These are phyloP conservation scores for Pisolithus tinctorius DNA, from an alignment of 768 basidiomycete species.

Conservation along the genomic window DNA sequence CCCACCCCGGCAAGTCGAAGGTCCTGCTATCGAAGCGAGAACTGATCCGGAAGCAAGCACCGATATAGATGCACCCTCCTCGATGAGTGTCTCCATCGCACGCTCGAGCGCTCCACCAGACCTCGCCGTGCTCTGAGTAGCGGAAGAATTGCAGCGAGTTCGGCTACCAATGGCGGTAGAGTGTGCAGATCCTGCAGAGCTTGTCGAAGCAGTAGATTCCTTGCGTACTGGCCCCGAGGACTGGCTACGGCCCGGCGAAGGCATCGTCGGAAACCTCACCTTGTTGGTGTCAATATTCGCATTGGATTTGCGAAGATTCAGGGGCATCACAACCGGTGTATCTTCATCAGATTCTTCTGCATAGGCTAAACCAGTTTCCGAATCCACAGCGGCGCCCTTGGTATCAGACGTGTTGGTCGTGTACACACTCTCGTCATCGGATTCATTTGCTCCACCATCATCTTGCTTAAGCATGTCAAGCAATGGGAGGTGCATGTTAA, in stretches of 20 bases:
- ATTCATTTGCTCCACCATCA: constrained; percentile 16
- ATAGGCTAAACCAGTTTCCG: constrained; percentile 34
- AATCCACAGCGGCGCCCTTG: constrained; percentile 13
- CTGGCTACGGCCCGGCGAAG: constrained; percentile 9
- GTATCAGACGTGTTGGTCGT: constrained; percentile 22
- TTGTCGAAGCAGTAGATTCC: constrained; percentile 16
- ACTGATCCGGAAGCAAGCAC: constrained; percentile 30
- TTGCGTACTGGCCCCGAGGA: constrained; percentile 21
- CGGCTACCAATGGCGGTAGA: constrained; percentile 5
- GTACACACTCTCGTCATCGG: constrained; percentile 30
- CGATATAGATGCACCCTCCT: constrained; percentile 33
- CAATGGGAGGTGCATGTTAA: constrained; percentile 41
- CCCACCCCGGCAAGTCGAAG: constrained; percentile 9
- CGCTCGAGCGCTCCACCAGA: constrained; percentile 38
- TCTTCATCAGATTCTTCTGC: constrained; percentile 27
- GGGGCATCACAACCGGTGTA: constrained; percentile 25
- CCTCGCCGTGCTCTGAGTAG: constrained; percentile 22
- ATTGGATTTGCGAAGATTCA: constrained; percentile 18
- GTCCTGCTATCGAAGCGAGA: constrained; percentile 22
- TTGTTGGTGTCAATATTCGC: constrained; percentile 10
- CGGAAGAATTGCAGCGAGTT: constrained; percentile 20
- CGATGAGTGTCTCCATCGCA: constrained; percentile 47
- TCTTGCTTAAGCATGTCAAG: constrained; percentile 45
- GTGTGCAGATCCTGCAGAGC: constrained; percentile 14
- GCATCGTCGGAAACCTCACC: constrained; percentile 32